Evolutionary conservation across 129 eudicot species (phyloP), one percentile per base, ranked within the genome.

Genomic region (Pittosporum tobira): DNA sequence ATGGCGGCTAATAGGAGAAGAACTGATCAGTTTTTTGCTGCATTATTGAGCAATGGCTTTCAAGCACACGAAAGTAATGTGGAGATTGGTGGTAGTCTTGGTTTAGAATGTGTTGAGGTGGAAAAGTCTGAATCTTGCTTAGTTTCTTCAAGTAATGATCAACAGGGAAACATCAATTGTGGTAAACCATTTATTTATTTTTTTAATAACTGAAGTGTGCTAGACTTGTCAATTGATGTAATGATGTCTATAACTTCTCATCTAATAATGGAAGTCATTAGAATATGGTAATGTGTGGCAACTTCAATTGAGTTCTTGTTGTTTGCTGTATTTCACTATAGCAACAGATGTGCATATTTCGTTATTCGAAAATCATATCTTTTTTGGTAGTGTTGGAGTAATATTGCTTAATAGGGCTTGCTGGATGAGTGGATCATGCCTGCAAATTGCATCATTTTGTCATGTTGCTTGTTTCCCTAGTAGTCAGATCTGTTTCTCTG

Each of bases 1-100:
- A 93, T 93, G 99, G 91, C 67, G 74, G 88, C 81, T 54, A 93
- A 93, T 58, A 62, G 82, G 82, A 69, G 66, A 40, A 83, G 99
- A 53, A 76, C 77, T 56, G 89, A 87, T 70, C 26, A n/a, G 42
- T 93, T 93, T 70, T 66, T 53, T 59, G 70, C 68, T 25, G 73
- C 73, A 29, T 72, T 93, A 70, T 36, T 73, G 48, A 84, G 63
- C 20, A 73, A 59, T 71, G 84, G 88, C 16, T 80, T 77, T 75
- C 28, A 49, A 1, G 73, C 36, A 6, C 30, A n/a, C 12, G 38
- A 24, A 7, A 31, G 12, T 9, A 27, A 5, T 7, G 70, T 9
- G 6, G 71, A 37, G 57, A 53, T 28, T 61, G 58, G 36, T 30
- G 66, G 64, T 38, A 6, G 53, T 59, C 36, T 36, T 60, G 62